Evolutionary conservation across 1,139 yeast genomes (phyloP).

Genomic region (Arxiozyma slooffiae): DNA sequence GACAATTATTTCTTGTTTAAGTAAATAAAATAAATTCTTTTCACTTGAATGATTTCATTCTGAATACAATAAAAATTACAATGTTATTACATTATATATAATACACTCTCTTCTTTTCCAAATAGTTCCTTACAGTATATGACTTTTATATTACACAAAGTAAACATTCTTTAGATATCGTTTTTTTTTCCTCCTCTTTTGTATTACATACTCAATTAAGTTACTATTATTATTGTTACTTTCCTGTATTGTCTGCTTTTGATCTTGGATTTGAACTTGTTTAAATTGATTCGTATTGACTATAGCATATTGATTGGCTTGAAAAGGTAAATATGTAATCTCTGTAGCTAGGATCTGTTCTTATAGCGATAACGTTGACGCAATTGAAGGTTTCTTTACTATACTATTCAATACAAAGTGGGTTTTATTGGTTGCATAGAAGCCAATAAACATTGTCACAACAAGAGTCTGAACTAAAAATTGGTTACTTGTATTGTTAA

Average conservation of each 20-base stretch:
- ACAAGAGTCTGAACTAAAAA: slow-evolving; percentile 6
- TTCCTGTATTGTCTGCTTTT: slow-evolving; percentile 4
- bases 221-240: slow-evolving; percentile 2
- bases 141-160: background rate
- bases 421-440: slow-evolving; percentile 15
- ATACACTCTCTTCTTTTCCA: too few relatives aligned
- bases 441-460: slow-evolving; percentile 4
- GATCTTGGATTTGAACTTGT: slow-evolving; percentile 6
- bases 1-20: background rate
- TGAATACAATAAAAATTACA: background rate
- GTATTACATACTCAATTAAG: slow-evolving; percentile 6
- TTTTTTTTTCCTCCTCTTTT: background rate
- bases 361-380: slow-evolving; percentile 3
- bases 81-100: background rate
- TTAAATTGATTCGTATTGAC: slow-evolving; percentile 9
- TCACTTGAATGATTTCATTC: background rate
- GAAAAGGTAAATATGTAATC: slow-evolving; percentile 9
- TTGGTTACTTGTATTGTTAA: slow-evolving; percentile 9
- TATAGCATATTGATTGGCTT: slow-evolving; percentile 5
- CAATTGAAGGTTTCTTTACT: slow-evolving; percentile 5
- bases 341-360: background rate
- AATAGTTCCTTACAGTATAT: too few relatives aligned
- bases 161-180: too few relatives aligned
- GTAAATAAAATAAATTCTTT: background rate
- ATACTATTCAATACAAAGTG: slow-evolving; percentile 18